Evolutionary conservation across 1,139 yeast species (phyloP), one percentile per base, ranked within the genome.

Genomic region (Zygoascus meyerae): DNA sequence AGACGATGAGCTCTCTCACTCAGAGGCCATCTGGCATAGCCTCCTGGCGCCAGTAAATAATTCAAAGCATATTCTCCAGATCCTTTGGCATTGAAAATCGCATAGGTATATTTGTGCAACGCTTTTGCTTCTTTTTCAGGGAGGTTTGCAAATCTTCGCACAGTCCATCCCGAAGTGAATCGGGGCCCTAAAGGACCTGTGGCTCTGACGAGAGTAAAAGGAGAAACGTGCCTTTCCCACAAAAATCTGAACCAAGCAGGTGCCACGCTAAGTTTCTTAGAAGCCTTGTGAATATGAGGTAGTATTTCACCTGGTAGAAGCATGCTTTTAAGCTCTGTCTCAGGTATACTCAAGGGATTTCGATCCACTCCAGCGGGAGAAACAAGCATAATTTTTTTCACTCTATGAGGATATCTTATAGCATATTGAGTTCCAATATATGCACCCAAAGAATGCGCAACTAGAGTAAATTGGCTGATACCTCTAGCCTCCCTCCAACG

Each of bases 381-480:
- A 2, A 86, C 80, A 34, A 92, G 70, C 31, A 87, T 74, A 51
- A 92, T 69, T 52, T 79, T 78, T 21, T 77, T 69, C n/a, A 92
- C 74, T 2, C 74, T 70, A 1, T 75, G 70, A 0, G 95, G 94
- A 61, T 86, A 83, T 55, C 81, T 81, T 57, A 81, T 57, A 6
- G 92, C 81, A 63, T 92, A 92, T 9, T 86, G 80, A 52, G 84
- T 76, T 18, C 94, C 81, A 49, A 92, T 67, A 59, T 89, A 89
- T 0, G 96, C 97, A 15, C 98, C 98, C 58, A 89, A 79, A 0
- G 97, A 89, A 65, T 92, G 98, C 1, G 95, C 97, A 50, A 92
- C 74, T 18, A 92, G 65, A 28, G 85, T 79, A 57, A 92, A 81
- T 52, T 75, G 75, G 12, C 64, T 65, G 28, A 71, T 60, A 3